These are phyloP conservation scores for Xerocomus potaroensis DNA, from an alignment of 768 basidiomycete species.

Conservation along the genomic window DNA sequence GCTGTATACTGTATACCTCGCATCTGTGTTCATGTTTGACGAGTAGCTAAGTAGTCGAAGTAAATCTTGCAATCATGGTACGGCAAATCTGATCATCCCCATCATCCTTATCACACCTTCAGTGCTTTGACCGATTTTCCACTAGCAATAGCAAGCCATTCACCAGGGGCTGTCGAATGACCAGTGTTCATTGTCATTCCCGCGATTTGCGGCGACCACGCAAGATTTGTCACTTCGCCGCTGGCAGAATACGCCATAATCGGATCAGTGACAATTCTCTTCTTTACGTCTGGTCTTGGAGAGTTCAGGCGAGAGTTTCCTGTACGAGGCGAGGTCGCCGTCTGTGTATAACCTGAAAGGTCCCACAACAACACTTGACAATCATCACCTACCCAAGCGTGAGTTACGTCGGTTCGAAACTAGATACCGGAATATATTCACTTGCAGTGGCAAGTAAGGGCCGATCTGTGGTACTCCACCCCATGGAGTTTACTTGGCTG, in stretches of 20 bases:
- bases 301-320: constrained; percentile 73
- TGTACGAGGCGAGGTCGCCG: constrained; percentile 61
- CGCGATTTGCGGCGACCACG: constrained; percentile 84
- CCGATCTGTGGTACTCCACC: constrained; percentile 84
- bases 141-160: constrained; percentile 83
- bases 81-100: not conserved
- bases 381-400: constrained; percentile 67
- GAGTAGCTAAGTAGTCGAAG: not conserved
- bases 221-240: constrained; percentile 75
- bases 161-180: constrained; percentile 68
- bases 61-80: not conserved
- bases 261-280: constrained; percentile 68
- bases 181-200: constrained; percentile 74
- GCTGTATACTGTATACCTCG: not conserved
- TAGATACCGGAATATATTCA: constrained; percentile 32
- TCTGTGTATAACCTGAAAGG: constrained; percentile 59
- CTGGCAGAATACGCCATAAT: constrained; percentile 80
- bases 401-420: not conserved
- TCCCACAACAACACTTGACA: constrained; percentile 95
- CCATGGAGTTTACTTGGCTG: constrained; percentile 78
- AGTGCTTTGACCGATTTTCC: constrained; percentile 79
- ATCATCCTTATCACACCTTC: constrained; percentile 54
- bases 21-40: not conserved
- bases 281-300: constrained; percentile 77
- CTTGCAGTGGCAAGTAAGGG: constrained; percentile 87